These are phyloP conservation scores for Pichia eremophila DNA, from an alignment of 805 yeast genomes.

Conservation along the genomic window DNA sequence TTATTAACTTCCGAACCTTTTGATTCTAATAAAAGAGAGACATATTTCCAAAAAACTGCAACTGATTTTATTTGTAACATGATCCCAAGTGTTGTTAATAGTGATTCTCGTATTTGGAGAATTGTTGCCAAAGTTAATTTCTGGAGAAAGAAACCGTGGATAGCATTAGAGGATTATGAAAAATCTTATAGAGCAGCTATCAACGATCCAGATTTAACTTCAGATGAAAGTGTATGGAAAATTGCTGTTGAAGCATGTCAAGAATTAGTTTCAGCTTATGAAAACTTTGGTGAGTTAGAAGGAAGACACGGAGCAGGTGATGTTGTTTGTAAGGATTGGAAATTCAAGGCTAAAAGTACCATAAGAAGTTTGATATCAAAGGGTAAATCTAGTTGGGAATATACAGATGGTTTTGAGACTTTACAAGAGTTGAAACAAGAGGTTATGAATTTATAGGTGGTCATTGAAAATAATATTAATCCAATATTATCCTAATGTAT, in stretches of 20 bases:
- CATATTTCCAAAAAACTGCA: slow-evolving; percentile 60
- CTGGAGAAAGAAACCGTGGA: slow-evolving; percentile 87
- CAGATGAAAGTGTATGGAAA: slow-evolving; percentile 58
- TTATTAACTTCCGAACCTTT: slow-evolving; percentile 47
- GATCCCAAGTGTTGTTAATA: slow-evolving; percentile 62
- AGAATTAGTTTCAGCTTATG: slow-evolving; percentile 80
- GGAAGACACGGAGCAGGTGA: slow-evolving; percentile 76
- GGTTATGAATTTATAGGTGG: slow-evolving; percentile 9
- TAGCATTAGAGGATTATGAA: slow-evolving; percentile 74
- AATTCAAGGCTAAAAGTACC: slow-evolving; percentile 65
- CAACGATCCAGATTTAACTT: slow-evolving; percentile 54
- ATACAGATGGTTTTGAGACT: slow-evolving; percentile 64
- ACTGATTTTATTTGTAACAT: slow-evolving; percentile 60
- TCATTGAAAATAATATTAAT: no score
- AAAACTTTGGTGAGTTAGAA: slow-evolving; percentile 74
- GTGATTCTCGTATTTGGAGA: slow-evolving; percentile 67
- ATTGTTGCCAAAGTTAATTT: slow-evolving; percentile 74
- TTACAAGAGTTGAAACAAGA: slow-evolving; percentile 45
- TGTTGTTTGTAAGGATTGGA: slow-evolving; percentile 89
- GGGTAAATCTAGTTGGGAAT: slow-evolving; percentile 76
- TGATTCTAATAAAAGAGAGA: slow-evolving; percentile 27
- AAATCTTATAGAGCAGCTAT: slow-evolving; percentile 72
- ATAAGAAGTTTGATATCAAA: slow-evolving; percentile 69
- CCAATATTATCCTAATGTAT: no score
- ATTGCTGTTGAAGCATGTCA: slow-evolving; percentile 70